Conservation (phyloP, 352 stramenopile genomes). For the Pythium coloratum region DNA sequence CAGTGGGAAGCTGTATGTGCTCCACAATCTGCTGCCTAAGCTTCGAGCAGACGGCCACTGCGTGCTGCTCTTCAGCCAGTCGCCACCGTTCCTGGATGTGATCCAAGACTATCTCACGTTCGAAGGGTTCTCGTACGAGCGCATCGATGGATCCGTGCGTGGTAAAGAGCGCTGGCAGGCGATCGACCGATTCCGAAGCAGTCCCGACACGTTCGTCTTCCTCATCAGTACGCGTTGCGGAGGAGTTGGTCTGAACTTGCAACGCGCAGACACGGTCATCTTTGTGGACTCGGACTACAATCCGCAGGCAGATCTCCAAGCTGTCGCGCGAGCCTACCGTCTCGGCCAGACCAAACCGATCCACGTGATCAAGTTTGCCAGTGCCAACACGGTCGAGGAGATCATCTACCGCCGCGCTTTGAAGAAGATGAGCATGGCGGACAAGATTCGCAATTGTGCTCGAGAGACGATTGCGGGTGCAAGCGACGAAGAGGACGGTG, state of each 20-base stretch:
- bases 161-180: slow-evolving; percentile 79
- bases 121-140: slow-evolving; percentile 74
- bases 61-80: slow-evolving; percentile 82
- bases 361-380: slow-evolving; percentile 79
- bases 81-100: slow-evolving; percentile 72
- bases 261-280: slow-evolving; percentile 83
- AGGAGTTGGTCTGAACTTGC: slow-evolving; percentile 68
- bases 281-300: slow-evolving; percentile 85
- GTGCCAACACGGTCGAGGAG: slow-evolving; percentile 74
- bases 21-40: slow-evolving; percentile 81
- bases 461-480: slow-evolving; percentile 28
- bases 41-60: slow-evolving; percentile 83
- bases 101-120: slow-evolving; percentile 81
- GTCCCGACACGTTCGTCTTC: slow-evolving; percentile 89
- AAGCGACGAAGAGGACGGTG: slow-evolving; percentile 32
- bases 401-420: slow-evolving; percentile 73
- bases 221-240: slow-evolving; percentile 75
- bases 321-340: slow-evolving; percentile 66
- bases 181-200: slow-evolving; percentile 83
- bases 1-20: slow-evolving; percentile 82
- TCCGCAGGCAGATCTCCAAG: slow-evolving; percentile 69
- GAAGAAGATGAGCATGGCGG: slow-evolving; percentile 72
- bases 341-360: slow-evolving; percentile 77
- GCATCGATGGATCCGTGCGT: slow-evolving; percentile 72
- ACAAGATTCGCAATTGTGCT: slow-evolving; percentile 71